Conservation (phyloP, 768 basidiomycete genomes). For the Termitomyces sp. region DNA sequence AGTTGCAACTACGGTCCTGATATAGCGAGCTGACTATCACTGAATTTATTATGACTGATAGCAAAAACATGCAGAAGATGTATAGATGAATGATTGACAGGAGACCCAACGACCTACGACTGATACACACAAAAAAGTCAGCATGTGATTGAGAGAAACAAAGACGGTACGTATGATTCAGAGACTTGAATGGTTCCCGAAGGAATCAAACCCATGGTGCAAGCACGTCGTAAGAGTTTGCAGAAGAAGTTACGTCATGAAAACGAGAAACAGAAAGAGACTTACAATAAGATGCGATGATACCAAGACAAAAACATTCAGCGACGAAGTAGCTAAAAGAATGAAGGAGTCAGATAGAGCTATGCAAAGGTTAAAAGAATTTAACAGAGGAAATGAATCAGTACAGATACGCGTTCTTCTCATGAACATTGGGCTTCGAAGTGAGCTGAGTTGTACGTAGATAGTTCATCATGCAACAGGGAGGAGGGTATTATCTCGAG, state of each 20-base stretch:
- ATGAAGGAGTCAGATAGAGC: neutral
- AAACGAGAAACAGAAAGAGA: neutral
- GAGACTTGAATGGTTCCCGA: slow-evolving; percentile 82
- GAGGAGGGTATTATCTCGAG: neutral
- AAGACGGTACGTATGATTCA: slow-evolving; percentile 27
- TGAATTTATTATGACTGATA: neutral
- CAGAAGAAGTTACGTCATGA: slow-evolving; percentile 38
- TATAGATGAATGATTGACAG: neutral
- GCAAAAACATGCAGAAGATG: neutral
- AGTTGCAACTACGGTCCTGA: no score
- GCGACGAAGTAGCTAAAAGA: neutral
- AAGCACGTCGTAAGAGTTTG: slow-evolving; percentile 51
- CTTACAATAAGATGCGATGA: slow-evolving; percentile 21
- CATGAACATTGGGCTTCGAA: slow-evolving; percentile 49
- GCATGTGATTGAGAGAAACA: neutral
- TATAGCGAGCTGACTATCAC: no score
- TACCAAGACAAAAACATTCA: neutral
- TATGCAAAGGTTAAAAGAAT: no score
- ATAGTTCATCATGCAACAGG: slow-evolving; percentile 9
- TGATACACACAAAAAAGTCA: neutral
- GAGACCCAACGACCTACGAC: neutral
- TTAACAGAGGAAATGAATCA: slow-evolving; percentile 22
- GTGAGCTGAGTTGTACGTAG: slow-evolving; percentile 54
- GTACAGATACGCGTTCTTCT: slow-evolving; percentile 44
- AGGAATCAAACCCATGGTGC: slow-evolving; percentile 58